A percentile compares a stretch with the other conserved stretches of the same genome.
Conservation (phyloP, 2,329 filamentous ascomycete species). For the Malbranchea cinnamomea region DNA sequence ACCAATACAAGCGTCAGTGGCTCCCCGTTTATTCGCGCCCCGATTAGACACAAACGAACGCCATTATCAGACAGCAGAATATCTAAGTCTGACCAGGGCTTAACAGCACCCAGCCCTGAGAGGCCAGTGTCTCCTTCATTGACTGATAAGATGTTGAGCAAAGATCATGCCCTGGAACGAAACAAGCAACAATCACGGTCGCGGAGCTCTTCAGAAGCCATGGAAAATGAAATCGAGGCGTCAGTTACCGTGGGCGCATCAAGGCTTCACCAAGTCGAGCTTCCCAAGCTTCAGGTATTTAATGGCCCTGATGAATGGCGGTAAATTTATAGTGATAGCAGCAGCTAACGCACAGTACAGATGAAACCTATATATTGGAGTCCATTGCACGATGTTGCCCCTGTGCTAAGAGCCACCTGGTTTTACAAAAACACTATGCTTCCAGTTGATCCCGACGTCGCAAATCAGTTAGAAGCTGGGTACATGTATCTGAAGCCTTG, state of each 20-base stretch:
- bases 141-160: constrained; percentile 5
- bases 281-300: constrained; percentile 49
- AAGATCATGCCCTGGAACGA: too few relatives aligned
- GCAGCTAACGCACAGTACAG: constrained; percentile 21
- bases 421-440: constrained; percentile 95
- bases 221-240: constrained; percentile 20
- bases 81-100: constrained; percentile 3
- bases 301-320: too few relatives aligned
- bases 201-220: constrained; percentile 1
- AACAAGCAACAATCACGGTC: constrained; percentile 3
- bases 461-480: constrained; percentile 84
- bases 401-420: constrained; percentile 80
- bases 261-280: constrained; percentile 72
- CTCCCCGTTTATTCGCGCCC: constrained; percentile 33
- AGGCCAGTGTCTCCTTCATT: constrained; percentile 1
- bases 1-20: constrained; percentile 30
- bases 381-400: constrained; percentile 73
- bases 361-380: constrained; percentile 99
- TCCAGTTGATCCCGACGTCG: constrained; percentile 68
- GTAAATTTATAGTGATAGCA: background rate
- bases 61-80: constrained; percentile 5
- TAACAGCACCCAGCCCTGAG: too few relatives aligned
- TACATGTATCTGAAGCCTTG: constrained; percentile 77
- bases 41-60: constrained; percentile 14
- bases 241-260: constrained; percentile 78